These are phyloP conservation scores for Ramularia endophylla DNA, from an alignment of 2,329 filamentous ascomycete genomes.

Conservation along the genomic window DNA sequence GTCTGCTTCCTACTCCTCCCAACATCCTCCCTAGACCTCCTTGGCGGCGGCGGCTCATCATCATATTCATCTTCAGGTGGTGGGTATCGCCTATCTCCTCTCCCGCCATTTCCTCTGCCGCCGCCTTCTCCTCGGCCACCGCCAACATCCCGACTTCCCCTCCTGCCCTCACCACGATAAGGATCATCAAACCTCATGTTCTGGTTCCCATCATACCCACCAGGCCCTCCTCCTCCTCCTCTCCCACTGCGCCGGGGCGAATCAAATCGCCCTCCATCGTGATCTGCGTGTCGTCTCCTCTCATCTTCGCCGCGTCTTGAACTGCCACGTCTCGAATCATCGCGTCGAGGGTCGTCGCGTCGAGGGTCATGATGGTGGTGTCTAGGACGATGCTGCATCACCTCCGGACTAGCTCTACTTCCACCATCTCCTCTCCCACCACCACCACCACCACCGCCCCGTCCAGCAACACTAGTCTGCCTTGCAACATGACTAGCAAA, in stretches of 20 bases:
- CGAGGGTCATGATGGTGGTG: conserved; percentile 2
- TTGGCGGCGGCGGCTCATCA: background rate
- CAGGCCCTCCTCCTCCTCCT: no score
- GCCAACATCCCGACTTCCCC: background rate
- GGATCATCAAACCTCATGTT: background rate
- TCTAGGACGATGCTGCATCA: background rate
- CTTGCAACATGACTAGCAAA: conserved; percentile 33
- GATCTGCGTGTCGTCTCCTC: no score
- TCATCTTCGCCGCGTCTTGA: no score
- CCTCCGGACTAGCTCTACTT: no score
- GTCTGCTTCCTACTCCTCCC: conserved; percentile 17
- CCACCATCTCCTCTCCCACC: background rate
- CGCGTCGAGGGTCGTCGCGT: background rate
- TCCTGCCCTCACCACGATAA: conserved; percentile 1
- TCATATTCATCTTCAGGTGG: conserved; percentile 1
- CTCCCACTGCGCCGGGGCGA: no score
- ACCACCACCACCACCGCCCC: background rate
- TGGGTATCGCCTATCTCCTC: background rate
- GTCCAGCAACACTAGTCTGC: background rate
- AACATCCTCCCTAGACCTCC: conserved; percentile 3
- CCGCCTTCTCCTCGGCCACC: background rate
- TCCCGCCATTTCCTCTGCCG: no score
- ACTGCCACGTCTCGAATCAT: background rate
- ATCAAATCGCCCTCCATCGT: no score
- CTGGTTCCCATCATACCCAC: no score